Conservation (phyloP, 306 rosid genomes). For the Aeschynomene evenia region DNA sequence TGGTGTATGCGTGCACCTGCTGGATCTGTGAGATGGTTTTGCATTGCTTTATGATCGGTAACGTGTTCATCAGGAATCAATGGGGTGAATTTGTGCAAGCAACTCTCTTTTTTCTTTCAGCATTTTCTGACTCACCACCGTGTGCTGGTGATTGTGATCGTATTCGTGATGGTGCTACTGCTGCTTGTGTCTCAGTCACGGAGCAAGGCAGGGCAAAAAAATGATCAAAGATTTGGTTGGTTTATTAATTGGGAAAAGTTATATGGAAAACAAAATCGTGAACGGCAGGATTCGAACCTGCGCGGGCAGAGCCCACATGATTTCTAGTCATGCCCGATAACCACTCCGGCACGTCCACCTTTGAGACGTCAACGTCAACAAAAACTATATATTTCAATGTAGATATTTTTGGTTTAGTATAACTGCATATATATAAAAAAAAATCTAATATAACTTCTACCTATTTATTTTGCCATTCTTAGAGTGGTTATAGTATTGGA, state of each 20-base stretch:
- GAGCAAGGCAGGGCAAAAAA: neutral
- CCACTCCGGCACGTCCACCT: constrained; percentile 56
- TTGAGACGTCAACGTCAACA: neutral
- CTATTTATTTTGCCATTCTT: neutral
- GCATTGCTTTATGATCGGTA: constrained; percentile 42
- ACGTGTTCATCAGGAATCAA: neutral
- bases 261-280: too few relatives aligned
- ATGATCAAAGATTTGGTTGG: neutral
- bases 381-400: too few relatives aligned
- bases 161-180: too few relatives aligned
- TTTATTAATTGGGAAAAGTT: too few relatives aligned
- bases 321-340: constrained; percentile 84
- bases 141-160: too few relatives aligned
- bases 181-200: neutral
- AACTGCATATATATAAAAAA: too few relatives aligned
- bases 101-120: neutral
- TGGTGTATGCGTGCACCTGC: constrained; percentile 50
- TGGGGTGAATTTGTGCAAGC: neutral
- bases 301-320: constrained; percentile 78
- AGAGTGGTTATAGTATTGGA: too few relatives aligned
- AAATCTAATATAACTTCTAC: neutral
- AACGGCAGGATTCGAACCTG: constrained; percentile 78
- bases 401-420: too few relatives aligned
- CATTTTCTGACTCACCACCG: too few relatives aligned
- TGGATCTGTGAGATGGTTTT: constrained; percentile 48